These are phyloP conservation scores for Dioszegia hungarica DNA, from an alignment of 768 basidiomycete species.

Conservation along the genomic window DNA sequence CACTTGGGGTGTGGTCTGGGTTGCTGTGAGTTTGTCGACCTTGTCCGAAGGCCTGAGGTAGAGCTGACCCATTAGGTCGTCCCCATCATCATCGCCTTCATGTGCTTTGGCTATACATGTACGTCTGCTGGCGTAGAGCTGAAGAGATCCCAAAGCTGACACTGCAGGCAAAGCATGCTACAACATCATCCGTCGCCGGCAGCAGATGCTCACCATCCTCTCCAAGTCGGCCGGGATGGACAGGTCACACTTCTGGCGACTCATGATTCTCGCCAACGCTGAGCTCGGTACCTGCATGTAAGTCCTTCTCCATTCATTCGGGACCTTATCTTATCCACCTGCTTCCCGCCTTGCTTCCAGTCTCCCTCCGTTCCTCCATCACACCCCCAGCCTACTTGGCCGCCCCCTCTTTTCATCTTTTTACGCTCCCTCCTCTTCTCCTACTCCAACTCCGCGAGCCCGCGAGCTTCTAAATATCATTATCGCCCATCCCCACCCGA, in stretches of 20 bases:
- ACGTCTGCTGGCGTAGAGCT: constrained; percentile 4
- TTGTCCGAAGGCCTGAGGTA: not conserved
- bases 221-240: constrained; percentile 34
- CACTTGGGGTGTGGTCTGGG: constrained; percentile 42
- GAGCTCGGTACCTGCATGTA: constrained; percentile 37
- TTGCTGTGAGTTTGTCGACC: constrained; percentile 28
- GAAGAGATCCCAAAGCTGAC: not conserved
- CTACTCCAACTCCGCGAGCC: too few species aligned
- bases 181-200: constrained; percentile 40
- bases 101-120: constrained; percentile 36
- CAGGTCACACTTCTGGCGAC: constrained; percentile 39
- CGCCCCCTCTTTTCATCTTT: too few species aligned
- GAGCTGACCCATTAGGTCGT: constrained; percentile 15
- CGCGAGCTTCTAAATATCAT: too few species aligned
- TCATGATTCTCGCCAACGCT: constrained; percentile 34
- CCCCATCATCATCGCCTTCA: constrained; percentile 26
- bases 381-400: too few species aligned
- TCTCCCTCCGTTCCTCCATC: not conserved
- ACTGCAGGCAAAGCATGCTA: constrained; percentile 37
- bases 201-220: constrained; percentile 39
- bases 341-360: too few species aligned
- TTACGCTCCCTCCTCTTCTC: too few species aligned
- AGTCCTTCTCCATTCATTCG: not conserved
- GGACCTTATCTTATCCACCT: too few species aligned
- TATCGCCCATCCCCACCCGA: too few species aligned